These are phyloP conservation scores for Termitomyces eurrhizus DNA, from an alignment of 768 basidiomycete species.

Conservation along the genomic window DNA sequence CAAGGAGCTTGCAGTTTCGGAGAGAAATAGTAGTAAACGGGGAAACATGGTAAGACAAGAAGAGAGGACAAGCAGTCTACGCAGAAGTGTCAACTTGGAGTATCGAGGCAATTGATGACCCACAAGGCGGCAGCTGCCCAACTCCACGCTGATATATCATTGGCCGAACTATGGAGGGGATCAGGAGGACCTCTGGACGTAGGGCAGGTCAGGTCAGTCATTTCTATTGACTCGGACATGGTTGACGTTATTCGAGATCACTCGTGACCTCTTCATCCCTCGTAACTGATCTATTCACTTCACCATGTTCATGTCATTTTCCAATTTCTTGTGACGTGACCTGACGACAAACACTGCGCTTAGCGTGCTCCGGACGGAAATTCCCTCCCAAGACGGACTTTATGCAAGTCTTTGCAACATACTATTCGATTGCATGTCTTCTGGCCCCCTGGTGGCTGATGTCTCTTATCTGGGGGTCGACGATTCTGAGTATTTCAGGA, in stretches of 20 bases:
- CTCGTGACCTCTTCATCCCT: not conserved
- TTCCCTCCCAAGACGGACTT: not conserved
- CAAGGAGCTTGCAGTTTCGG: slow-evolving; percentile 36
- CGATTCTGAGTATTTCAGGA: slow-evolving; percentile 50
- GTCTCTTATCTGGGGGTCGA: slow-evolving; percentile 31
- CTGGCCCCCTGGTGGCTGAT: slow-evolving; percentile 14
- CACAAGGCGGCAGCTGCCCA: slow-evolving; percentile 25
- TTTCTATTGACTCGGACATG: slow-evolving; percentile 15
- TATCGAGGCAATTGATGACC: slow-evolving; percentile 13
- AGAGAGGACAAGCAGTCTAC: slow-evolving; percentile 21
- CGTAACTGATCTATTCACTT: not conserved
- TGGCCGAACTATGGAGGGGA: not conserved
- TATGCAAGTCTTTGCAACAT: slow-evolving; percentile 2
- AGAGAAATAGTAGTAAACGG: slow-evolving; percentile 63
- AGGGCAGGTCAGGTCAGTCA: slow-evolving; percentile 13
- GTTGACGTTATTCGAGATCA: slow-evolving; percentile 1
- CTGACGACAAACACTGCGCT: not conserved
- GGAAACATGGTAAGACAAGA: slow-evolving; percentile 48
- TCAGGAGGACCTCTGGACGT: not conserved
- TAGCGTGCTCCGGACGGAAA: not conserved
- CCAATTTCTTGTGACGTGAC: not conserved
- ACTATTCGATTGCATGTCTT: slow-evolving; percentile 20
- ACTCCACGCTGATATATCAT: slow-evolving; percentile 27
- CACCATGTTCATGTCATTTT: not conserved
- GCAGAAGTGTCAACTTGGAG: not conserved